phyloP scores from a whole-genome alignment of 208 protist genomes.

The Zelonia costaricensis region DNA sequence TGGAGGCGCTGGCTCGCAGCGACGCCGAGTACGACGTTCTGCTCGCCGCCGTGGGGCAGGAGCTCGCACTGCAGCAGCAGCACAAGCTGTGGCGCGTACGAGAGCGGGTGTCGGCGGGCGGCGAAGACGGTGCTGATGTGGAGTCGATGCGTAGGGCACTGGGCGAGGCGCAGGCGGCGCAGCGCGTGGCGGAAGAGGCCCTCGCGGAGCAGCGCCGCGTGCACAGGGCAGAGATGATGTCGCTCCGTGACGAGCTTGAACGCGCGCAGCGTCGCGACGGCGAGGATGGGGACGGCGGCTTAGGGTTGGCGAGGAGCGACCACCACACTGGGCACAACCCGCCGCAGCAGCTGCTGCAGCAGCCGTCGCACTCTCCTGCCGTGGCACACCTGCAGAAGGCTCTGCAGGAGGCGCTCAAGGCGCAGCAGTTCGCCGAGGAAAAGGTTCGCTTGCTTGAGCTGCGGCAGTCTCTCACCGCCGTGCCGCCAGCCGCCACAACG shows the following conservation, averaged over 20 bases:
- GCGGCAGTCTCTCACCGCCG: conserved; percentile 9
- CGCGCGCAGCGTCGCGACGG: conserved; percentile 2
- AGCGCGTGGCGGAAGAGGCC: conserved; percentile 16
- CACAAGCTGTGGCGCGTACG: not conserved
- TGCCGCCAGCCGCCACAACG: not conserved
- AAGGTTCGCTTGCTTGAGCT: conserved; percentile 34
- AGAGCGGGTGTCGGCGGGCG: too few species aligned
- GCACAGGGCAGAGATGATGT: conserved; percentile 18
- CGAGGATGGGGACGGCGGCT: not conserved
- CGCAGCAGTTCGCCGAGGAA: conserved; percentile 33
- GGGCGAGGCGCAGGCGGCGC: conserved; percentile 16
- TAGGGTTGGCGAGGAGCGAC: too few species aligned
- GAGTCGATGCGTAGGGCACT: not conserved
- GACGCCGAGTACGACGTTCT: conserved; percentile 28
- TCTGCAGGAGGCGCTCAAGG: conserved; percentile 24
- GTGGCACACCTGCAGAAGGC: conserved; percentile 19
- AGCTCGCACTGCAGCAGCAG: conserved; percentile 5
- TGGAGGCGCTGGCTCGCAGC: conserved; percentile 36
- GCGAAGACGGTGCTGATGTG: too few species aligned
- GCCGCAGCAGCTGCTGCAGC: conserved; percentile 1
- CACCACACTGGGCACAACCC: not conserved
- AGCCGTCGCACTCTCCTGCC: not conserved
- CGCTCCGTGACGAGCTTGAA: conserved; percentile 24
- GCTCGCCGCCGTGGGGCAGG: conserved; percentile 9
- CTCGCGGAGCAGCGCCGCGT: conserved; percentile 15